These are phyloP conservation scores for Picochlorum sp. DNA, from an alignment of 139 green algal genomes.

Conservation along the genomic window DNA sequence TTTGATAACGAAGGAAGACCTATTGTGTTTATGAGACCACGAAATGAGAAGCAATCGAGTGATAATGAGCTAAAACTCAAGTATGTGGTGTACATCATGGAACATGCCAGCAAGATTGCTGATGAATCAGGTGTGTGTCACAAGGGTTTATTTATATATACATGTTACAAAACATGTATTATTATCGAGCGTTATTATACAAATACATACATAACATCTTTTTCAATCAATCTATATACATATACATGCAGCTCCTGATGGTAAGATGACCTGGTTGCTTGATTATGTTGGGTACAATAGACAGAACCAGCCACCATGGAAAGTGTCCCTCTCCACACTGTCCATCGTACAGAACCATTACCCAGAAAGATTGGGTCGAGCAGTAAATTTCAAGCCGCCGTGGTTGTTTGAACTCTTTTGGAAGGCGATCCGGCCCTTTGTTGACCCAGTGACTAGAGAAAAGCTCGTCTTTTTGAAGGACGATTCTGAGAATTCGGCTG, in stretches of 20 bases:
- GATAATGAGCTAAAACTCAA: conserved; percentile 35
- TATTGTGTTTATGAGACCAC: conserved; percentile 68
- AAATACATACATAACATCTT: neutral
- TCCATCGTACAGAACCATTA: conserved; percentile 72
- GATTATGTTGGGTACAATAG: conserved; percentile 61
- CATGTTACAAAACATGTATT: too few relatives aligned
- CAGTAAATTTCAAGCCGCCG: conserved; percentile 64
- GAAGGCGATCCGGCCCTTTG: conserved; percentile 58
- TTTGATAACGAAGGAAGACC: conserved; percentile 53
- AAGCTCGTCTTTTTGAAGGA: conserved; percentile 58
- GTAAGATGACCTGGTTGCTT: conserved; percentile 71
- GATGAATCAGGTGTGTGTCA: conserved; percentile 25
- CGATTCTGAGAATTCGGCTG: conserved; percentile 3
- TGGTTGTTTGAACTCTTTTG: conserved; percentile 65
- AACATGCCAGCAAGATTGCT: conserved; percentile 47
- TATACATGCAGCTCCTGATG: conserved; percentile 20
- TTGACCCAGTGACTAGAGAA: conserved; percentile 60
- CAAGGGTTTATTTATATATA: too few relatives aligned
- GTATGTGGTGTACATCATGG: conserved; percentile 74
- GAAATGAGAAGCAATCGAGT: conserved; percentile 26
- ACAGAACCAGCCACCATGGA: conserved; percentile 60
- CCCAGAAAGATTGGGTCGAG: conserved; percentile 66
- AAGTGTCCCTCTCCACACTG: conserved; percentile 37
- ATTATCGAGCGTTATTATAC: too few relatives aligned
- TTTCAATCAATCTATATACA: too few relatives aligned